Evolutionary conservation across 169 alveolate species (phyloP).

Genomic region (Eimeria falciformis): DNA sequence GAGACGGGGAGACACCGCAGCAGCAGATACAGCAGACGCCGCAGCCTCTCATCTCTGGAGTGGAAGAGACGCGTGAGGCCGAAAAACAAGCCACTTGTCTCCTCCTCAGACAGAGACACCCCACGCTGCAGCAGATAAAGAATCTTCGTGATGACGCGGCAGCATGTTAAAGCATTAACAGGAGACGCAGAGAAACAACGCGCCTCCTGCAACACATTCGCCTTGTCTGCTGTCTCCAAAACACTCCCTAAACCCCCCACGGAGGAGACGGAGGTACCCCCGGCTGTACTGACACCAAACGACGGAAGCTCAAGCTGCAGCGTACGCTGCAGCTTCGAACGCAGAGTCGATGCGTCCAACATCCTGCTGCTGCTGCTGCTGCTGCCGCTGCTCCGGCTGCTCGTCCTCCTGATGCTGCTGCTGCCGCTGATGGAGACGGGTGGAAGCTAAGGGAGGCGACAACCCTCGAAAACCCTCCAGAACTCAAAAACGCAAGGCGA

Average conservation of each 20-base stretch:
- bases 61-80: slow-evolving; percentile 96
- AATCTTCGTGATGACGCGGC: slow-evolving; percentile 70
- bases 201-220: slow-evolving; percentile 76
- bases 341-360: slow-evolving; percentile 68
- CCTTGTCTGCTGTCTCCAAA: slow-evolving; percentile 69
- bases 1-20: slow-evolving; percentile 93
- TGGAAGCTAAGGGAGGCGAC: not conserved
- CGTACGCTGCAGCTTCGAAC: slow-evolving; percentile 76
- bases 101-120: slow-evolving; percentile 92
- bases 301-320: slow-evolving; percentile 55
- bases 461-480: too few species aligned
- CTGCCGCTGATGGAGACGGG: slow-evolving; percentile 4
- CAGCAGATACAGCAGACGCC: slow-evolving; percentile 94
- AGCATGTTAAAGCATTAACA: slow-evolving; percentile 65
- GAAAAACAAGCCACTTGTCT: slow-evolving; percentile 94
- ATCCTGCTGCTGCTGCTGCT: slow-evolving; percentile 65
- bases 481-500: not conserved
- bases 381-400: not conserved
- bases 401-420: not conserved
- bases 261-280: slow-evolving; percentile 8
- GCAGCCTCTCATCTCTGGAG: slow-evolving; percentile 90
- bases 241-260: not conserved
- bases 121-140: slow-evolving; percentile 74
- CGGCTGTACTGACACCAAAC: not conserved
- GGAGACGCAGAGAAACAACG: slow-evolving; percentile 78